Base-by-base conservation (phyloP, 306 rosid species). In the Lagenaria siceraria region DNA sequence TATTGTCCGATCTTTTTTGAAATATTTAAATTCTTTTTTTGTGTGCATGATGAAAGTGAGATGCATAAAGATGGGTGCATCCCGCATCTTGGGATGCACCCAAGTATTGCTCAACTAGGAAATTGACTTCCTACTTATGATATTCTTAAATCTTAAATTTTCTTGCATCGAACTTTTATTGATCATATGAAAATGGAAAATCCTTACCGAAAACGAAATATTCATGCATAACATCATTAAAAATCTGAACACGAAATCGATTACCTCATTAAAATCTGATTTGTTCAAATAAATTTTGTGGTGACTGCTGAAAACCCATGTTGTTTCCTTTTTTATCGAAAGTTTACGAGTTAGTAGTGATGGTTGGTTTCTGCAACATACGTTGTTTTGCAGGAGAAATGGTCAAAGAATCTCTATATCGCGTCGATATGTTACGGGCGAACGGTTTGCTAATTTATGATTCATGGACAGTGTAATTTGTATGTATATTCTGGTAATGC, bases 351-450 rank as follows among this genome's bases (percentile, higher is more conserved):
- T 51, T 73, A 9, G 77, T 73, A 49, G 27, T 73, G 48, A 71
- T 71, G 42, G 18, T 25, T 73, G 27, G 65, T 21, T 24, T 58
- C 61, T 27, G 62, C 74, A 75, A 42, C n/a, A 51, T 75, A 21
- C 74, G 58, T 52, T 71, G n/a, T 38, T 62, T 82, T 84, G 83
- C 93, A 93, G 98, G 98, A 93, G 52, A 93, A 93, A 73, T 93
- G 98, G 98, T 79, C 96, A 72, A 93, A 90, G 80, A 93, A 93
- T 87, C 97, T 93, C 81, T 93, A 93, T 70, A 93, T 93, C 80
- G 97, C 98, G 42, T 90, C 95, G 13, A 93, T 93, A 82, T 93
- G 98, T 79, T 87, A 90, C 36, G 98, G 98, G 71, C 85, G 98
- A 82, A 93, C 97, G 2, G 98, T 93, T 75, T 90, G 98, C 87